These are phyloP conservation scores for Rickenella mellea DNA, from an alignment of 768 basidiomycete genomes.

Conservation along the genomic window DNA sequence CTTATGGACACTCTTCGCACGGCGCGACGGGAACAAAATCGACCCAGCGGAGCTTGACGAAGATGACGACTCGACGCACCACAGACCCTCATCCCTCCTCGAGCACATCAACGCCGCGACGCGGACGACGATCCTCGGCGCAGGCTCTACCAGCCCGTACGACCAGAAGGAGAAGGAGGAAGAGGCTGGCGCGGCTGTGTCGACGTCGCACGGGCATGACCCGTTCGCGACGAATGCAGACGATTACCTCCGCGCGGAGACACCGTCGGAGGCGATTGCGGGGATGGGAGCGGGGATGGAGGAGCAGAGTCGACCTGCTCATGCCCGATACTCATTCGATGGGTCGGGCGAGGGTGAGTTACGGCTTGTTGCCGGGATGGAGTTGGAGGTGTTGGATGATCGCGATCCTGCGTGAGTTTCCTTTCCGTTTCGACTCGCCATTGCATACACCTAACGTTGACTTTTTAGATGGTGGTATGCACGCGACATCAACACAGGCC, in stretches of 20 bases:
- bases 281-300: conserved; percentile 58
- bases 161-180: conserved; percentile 49
- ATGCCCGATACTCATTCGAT: conserved; percentile 78
- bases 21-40: conserved; percentile 65
- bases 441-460: conserved; percentile 10
- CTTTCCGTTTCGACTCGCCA: not conserved
- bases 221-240: conserved; percentile 47
- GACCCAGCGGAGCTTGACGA: conserved; percentile 60
- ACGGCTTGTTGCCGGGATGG: conserved; percentile 53
- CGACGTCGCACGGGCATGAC: conserved; percentile 30
- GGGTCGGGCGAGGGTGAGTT: conserved; percentile 74
- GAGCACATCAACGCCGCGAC: conserved; percentile 90
- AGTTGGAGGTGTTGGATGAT: conserved; percentile 73
- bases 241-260: conserved; percentile 72
- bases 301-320: conserved; percentile 55
- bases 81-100: conserved; percentile 79
- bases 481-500: conserved; percentile 67
- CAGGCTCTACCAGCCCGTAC: conserved; percentile 29
- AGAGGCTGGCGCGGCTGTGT: conserved; percentile 18
- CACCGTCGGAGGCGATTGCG: conserved; percentile 64
- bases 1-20: conserved; percentile 80
- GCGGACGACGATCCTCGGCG: conserved; percentile 69
- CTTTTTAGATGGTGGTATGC: conserved; percentile 85
- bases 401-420: conserved; percentile 63
- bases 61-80: conserved; percentile 58